Conservation (phyloP, 441 rosid genomes). For the Pelargonium cotyledonis region DNA sequence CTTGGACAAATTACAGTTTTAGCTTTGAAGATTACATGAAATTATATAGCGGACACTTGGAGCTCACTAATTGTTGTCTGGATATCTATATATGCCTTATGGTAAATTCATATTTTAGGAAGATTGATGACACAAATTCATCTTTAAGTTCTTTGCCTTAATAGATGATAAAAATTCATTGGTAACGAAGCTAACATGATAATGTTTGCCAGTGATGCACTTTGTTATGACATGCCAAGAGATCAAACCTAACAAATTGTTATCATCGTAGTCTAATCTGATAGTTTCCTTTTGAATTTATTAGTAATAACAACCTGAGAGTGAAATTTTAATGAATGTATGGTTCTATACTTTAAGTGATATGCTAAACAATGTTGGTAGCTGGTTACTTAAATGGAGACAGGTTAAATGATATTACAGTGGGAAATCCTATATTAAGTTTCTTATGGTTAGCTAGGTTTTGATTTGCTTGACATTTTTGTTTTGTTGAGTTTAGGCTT, state of each 20-base stretch:
- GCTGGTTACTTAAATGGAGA: neutral
- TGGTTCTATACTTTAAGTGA: neutral
- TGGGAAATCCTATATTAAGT: neutral
- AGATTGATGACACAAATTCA: neutral
- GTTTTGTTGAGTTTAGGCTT: neutral
- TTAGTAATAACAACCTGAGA: neutral
- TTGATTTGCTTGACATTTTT: neutral
- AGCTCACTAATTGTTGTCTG: neutral
- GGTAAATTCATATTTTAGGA: neutral
- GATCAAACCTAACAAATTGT: neutral
- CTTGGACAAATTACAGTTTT: neutral
- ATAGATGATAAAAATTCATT: neutral
- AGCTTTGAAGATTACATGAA: neutral
- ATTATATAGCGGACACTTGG: neutral
- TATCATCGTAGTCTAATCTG: neutral
- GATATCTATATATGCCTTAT: neutral
- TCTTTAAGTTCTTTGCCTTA: neutral
- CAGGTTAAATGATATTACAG: neutral
- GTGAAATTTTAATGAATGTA: neutral
- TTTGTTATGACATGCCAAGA: neutral
- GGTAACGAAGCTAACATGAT: neutral
- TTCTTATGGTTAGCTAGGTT: neutral
- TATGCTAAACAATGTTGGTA: neutral
- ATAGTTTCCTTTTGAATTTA: no score
- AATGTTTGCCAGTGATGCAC: neutral